Percentiles rank a stretch among this genome's conserved stretches.
Conservation (phyloP, 345 rosid species). For the Camelina neglecta region DNA sequence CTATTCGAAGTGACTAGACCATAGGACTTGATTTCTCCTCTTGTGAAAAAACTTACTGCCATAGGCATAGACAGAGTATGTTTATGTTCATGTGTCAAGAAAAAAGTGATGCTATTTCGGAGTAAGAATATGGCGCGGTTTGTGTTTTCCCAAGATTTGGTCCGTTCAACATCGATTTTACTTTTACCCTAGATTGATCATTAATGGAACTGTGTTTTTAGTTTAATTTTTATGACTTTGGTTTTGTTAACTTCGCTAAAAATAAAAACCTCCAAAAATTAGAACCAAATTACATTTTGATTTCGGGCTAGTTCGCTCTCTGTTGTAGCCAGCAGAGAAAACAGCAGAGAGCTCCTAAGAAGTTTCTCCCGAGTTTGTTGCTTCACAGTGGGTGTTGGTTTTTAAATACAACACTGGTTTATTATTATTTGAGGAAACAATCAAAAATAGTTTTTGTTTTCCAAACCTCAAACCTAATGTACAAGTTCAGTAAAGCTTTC, state of each 20-base stretch:
- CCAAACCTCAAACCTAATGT: constrained; percentile 39
- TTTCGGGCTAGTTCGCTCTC: not conserved
- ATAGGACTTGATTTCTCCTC: constrained; percentile 13
- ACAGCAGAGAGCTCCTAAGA: not conserved
- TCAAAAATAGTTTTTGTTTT: constrained; percentile 16
- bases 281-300: not conserved
- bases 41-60: not conserved
- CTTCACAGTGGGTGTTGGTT: not conserved
- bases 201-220: not conserved
- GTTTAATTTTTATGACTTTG: not conserved
- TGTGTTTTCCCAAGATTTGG: not conserved
- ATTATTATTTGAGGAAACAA: constrained; percentile 27
- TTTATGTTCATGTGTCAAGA: not conserved
- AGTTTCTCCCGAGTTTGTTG: not conserved
- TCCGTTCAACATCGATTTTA: not conserved
- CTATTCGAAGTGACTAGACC: constrained; percentile 17
- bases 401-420: constrained; percentile 36
- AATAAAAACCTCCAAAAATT: not conserved
- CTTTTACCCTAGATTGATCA: not conserved
- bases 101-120: not conserved
- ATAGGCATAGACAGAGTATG: not conserved
- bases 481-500: constrained; percentile 39
- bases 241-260: not conserved
- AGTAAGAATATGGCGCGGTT: not conserved
- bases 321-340: no score